Evolutionary conservation across 257 asterid species (phyloP), one percentile per base, ranked within the genome.

Genomic region (Datura wrightii): DNA sequence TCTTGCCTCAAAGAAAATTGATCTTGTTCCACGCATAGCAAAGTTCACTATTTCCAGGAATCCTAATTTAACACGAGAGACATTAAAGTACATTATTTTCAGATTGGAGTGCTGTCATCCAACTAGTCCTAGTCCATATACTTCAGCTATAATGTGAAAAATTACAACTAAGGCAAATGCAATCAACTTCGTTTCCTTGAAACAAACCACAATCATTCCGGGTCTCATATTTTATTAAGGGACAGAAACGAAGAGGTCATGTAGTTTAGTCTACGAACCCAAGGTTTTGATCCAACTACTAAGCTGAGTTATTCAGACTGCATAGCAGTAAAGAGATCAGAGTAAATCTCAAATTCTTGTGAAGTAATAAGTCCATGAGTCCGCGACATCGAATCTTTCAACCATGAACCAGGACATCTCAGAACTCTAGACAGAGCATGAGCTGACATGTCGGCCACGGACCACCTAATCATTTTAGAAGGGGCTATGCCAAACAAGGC

Each of bases 321-420:
- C 80, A 72, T 19, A 72, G 80, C 42, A 72, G 80, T 72, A 72
- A 72, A 31, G 81, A 24, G 81, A 48, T 50, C 59, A 74, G 60
- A 48, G 42, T 6, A 1, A 48, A 48, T 24, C 42, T 48, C 81
- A 74, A 13, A 74, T 74, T 74, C 44, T 74, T 74, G 44, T 13
- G 81, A 46, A 48, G 80, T 46, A 14, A 72, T 19, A 19, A 19
- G 42, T 72, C 59, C 19, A 70, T 18, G 15, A 69, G 79, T 41
- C 36, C 8, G 8, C 8, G 4, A 39, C 15, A 70, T 41, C 41
- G 54, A 18, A 70, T 41, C 36, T 65, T 31, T 70, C 79, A 42
- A 42, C 72, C 54, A 70, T 42, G 79, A 70, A 42, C 31, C 55
- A 42, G 37, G 37, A 70, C 16, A 41, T 69, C 55, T 18, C 79